Evolutionary conservation across 371 early-diverging fungal species (phyloP).

Genomic region (Actinomortierella wolfii): DNA sequence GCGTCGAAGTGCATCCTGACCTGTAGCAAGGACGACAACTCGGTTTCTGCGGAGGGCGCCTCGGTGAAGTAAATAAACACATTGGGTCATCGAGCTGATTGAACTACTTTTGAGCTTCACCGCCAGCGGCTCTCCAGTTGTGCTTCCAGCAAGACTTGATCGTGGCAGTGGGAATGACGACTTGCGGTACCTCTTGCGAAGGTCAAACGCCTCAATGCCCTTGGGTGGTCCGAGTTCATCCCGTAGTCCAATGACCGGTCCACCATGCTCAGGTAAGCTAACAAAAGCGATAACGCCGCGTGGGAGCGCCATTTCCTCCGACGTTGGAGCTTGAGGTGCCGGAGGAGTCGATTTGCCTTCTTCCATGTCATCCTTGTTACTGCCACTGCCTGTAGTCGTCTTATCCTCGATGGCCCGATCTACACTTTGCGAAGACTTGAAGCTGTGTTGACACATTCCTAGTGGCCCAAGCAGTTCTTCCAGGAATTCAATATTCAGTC

Average conservation of each 20-base stretch:
- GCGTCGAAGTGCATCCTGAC: conserved; percentile 36
- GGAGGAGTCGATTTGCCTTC: too few relatives aligned
- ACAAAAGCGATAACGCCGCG: conserved; percentile 66
- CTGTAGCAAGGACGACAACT: conserved; percentile 55
- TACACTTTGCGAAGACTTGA: too few relatives aligned
- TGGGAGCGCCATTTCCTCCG: too few relatives aligned
- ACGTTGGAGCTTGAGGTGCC: too few relatives aligned
- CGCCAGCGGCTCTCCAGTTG: conserved; percentile 1
- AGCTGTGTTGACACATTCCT: conserved; percentile 42
- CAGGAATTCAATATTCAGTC: conserved; percentile 63
- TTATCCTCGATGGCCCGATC: neutral
- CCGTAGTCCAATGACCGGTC: conserved; percentile 65
- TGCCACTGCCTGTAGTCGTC: neutral
- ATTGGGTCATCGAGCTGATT: conserved; percentile 8
- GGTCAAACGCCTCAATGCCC: conserved; percentile 14
- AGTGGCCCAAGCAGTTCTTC: conserved; percentile 64
- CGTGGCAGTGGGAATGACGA: conserved; percentile 21
- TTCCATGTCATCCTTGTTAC: neutral
- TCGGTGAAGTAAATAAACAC: conserved; percentile 32
- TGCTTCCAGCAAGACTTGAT: neutral
- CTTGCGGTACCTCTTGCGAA: conserved; percentile 26
- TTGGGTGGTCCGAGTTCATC: conserved; percentile 33
- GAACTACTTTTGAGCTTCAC: neutral
- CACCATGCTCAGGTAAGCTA: conserved; percentile 76
- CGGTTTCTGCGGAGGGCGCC: conserved; percentile 31